These are phyloP conservation scores for Fusarium scirpi DNA, from an alignment of 2,329 filamentous ascomycete species.

Conservation along the genomic window DNA sequence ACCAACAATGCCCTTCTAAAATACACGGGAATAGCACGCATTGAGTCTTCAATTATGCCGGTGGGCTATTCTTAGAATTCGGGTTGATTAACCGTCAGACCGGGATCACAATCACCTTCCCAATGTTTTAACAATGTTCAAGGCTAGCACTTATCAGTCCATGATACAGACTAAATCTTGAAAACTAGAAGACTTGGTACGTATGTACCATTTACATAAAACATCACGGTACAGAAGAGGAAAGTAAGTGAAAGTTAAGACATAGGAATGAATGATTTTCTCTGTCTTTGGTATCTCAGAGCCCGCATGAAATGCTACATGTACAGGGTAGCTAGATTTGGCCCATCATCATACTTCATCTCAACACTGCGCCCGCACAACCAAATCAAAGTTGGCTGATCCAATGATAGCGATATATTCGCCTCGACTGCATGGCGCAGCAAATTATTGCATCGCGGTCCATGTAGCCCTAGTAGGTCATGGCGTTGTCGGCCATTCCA, in stretches of 20 bases:
- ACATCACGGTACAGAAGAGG: background rate
- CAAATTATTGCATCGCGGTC: background rate
- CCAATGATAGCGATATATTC: background rate
- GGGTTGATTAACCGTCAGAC: background rate
- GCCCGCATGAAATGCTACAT: conserved; percentile 6
- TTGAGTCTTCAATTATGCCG: background rate
- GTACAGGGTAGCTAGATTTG: conserved; percentile 20
- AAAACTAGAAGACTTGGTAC: background rate
- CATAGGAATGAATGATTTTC: background rate
- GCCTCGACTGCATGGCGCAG: background rate
- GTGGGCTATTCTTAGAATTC: background rate
- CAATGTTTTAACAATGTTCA: background rate
- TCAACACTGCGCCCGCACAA: conserved; percentile 3
- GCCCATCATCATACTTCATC: conserved; percentile 4
- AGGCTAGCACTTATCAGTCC: background rate
- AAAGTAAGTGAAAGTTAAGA: background rate
- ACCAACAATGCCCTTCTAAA: background rate
- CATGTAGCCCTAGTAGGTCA: conserved; percentile 12
- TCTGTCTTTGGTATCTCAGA: conserved; percentile 38
- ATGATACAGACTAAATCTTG: background rate
- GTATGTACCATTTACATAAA: background rate
- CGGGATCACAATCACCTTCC: background rate
- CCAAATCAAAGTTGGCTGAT: background rate
- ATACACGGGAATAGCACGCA: background rate
- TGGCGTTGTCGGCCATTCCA: conserved; percentile 8